Evolutionary conservation across 2,329 filamentous ascomycete species (phyloP).

Genomic region (Microsporum ferrugineum): DNA sequence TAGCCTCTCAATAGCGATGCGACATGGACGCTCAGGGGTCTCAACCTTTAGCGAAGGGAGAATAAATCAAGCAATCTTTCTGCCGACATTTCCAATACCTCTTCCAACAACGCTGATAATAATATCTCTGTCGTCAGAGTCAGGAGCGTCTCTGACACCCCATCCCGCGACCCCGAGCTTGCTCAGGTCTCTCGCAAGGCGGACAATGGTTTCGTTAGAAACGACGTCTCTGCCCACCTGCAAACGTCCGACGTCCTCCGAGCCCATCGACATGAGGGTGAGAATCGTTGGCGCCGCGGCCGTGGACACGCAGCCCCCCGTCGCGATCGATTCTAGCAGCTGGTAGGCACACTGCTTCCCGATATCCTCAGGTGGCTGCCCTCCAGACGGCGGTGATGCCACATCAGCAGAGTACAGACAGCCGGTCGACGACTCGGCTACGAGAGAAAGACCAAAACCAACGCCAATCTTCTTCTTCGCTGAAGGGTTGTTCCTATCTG

Average conservation of each 20-base stretch:
- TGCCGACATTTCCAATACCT: constrained; percentile 87
- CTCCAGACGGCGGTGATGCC: constrained; percentile 60
- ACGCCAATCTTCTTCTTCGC: constrained; percentile 59
- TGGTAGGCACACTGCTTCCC: constrained; percentile 82
- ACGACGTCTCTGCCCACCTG: constrained; percentile 71
- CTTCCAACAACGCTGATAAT: constrained; percentile 84
- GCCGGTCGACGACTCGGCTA: constrained; percentile 83
- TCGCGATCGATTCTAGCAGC: constrained; percentile 67
- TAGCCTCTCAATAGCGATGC: not conserved
- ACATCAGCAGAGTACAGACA: constrained; percentile 83
- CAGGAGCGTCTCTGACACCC: constrained; percentile 68
- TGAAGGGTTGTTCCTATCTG: constrained; percentile 53
- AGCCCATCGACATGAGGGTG: constrained; percentile 94
- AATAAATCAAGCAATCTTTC: constrained; percentile 59
- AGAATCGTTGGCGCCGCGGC: constrained; percentile 64
- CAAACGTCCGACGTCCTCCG: constrained; percentile 83
- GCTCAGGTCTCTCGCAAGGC: constrained; percentile 70
- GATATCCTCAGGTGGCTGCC: constrained; percentile 78
- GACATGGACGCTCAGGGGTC: not conserved
- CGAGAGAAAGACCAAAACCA: constrained; percentile 80
- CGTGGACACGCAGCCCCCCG: constrained; percentile 68
- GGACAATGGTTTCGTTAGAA: constrained; percentile 67
- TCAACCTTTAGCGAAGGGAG: not conserved
- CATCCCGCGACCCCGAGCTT: constrained; percentile 85
- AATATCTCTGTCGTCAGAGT: constrained; percentile 55